Conservation (phyloP, 352 stramenopile species). For the Phytophthora idaei region DNA sequence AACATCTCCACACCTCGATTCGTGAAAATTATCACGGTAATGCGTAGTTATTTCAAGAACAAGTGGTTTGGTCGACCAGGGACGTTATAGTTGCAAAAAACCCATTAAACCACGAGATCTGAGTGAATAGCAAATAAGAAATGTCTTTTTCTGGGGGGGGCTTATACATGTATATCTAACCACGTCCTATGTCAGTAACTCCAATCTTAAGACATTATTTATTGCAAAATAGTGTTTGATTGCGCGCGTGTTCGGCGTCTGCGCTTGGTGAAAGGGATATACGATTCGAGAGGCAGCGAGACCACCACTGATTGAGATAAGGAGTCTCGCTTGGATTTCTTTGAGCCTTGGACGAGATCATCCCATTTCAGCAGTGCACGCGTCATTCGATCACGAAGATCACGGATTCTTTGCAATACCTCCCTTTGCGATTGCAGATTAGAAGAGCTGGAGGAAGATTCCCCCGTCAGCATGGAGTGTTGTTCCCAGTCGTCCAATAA, state of each 20-base stretch:
- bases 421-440: slow-evolving; percentile 20
- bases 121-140: no score
- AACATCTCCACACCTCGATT: no score
- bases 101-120: no score
- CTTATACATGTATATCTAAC: no score
- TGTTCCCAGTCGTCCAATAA: slow-evolving; percentile 67
- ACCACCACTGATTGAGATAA: slow-evolving; percentile 26
- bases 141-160: no score
- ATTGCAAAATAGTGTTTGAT: background rate
- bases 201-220: background rate
- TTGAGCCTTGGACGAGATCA: slow-evolving; percentile 39
- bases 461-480: slow-evolving; percentile 27
- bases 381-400: slow-evolving; percentile 43
- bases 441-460: background rate
- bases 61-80: no score
- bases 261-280: slow-evolving; percentile 31
- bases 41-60: no score
- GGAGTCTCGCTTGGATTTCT: slow-evolving; percentile 11
- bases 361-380: slow-evolving; percentile 46
- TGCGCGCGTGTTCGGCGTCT: background rate
- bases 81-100: no score
- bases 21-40: no score
- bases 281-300: slow-evolving; percentile 39
- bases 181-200: no score
- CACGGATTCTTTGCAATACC: slow-evolving; percentile 31